Evolutionary conservation across 106 monocot genomes (phyloP).

Genomic region (Narthecium ossifragum): DNA sequence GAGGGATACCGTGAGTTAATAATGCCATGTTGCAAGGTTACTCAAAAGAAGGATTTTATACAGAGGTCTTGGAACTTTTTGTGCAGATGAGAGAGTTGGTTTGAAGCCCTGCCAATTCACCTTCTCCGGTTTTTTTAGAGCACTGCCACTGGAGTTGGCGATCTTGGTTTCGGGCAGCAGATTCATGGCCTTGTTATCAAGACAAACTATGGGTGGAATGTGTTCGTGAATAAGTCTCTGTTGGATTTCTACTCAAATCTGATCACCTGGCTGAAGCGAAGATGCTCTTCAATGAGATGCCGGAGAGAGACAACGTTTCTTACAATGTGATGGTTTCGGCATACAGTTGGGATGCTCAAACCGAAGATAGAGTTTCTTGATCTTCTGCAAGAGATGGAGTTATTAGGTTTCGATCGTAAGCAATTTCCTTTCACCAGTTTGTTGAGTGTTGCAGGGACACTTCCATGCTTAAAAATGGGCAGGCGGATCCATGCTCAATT

Average conservation of each 20-base stretch:
- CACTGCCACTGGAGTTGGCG: conserved; percentile 45
- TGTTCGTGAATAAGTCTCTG: conserved; percentile 70
- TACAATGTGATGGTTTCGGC: conserved; percentile 83
- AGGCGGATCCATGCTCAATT: conserved; percentile 60
- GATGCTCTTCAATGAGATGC: conserved; percentile 52
- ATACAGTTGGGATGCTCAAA: conserved; percentile 37
- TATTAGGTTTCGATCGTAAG: conserved; percentile 25
- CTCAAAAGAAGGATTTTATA: conserved; percentile 43
- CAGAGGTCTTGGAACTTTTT: conserved; percentile 42
- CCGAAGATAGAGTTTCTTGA: conserved; percentile 30
- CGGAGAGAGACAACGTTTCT: conserved; percentile 59
- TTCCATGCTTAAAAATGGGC: conserved; percentile 36
- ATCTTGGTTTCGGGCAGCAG: conserved; percentile 55
- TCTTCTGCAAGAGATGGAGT: conserved; percentile 55
- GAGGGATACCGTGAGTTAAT: conserved; percentile 64
- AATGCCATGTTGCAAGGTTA: conserved; percentile 75
- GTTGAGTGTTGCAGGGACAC: conserved; percentile 42
- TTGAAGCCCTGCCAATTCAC: conserved; percentile 71
- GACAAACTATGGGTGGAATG: conserved; percentile 65
- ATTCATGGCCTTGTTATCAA: conserved; percentile 51
- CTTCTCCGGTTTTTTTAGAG: conserved; percentile 52
- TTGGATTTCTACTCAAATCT: conserved; percentile 82
- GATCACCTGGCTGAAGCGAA: conserved; percentile 33
- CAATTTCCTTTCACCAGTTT: conserved; percentile 59
- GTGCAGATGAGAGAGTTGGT: conserved; percentile 32